Percentiles rank a stretch among this genome's conserved stretches.
Evolutionary conservation across 2,329 filamentous ascomycete species (phyloP).

Genomic region (Curvularia sp.): DNA sequence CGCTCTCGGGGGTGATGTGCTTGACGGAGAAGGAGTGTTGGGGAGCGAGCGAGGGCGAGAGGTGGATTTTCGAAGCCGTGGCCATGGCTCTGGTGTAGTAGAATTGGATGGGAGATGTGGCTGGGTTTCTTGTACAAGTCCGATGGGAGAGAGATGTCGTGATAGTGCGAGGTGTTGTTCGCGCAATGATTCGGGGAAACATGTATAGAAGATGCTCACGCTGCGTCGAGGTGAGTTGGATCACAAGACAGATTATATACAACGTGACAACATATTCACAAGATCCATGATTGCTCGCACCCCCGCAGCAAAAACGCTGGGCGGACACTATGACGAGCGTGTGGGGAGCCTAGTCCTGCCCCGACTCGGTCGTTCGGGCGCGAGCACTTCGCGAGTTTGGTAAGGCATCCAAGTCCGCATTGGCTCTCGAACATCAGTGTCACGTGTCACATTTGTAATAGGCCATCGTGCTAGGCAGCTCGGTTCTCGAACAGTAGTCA

Average conservation of each 20-base stretch:
- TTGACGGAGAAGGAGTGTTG: slow-evolving; percentile 58
- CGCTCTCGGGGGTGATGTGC: slow-evolving; percentile 63
- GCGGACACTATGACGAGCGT: slow-evolving; percentile 12
- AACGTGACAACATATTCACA: neutral
- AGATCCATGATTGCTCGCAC: neutral
- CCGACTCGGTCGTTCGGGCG: slow-evolving; percentile 9
- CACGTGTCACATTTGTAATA: no score
- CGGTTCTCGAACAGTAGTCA: neutral
- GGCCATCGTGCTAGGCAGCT: no score
- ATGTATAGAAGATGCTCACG: neutral
- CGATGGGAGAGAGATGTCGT: neutral
- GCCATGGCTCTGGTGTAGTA: slow-evolving; percentile 26
- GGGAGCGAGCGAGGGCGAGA: slow-evolving; percentile 55
- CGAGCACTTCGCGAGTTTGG: slow-evolving; percentile 7
- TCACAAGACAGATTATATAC: neutral
- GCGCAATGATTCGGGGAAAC: neutral
- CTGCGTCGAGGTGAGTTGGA: neutral
- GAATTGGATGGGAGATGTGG: no score
- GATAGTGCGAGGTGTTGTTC: neutral
- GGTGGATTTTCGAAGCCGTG: slow-evolving; percentile 45
- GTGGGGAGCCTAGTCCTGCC: slow-evolving; percentile 9
- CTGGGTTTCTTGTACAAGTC: no score
- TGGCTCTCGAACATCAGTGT: no score
- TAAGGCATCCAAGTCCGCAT: neutral
- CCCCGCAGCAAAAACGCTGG: neutral